Percentiles rank a stretch among this genome's conserved stretches.
Conservation (phyloP, 208 protist genomes). For the Acanthamoeba triangularis region DNA sequence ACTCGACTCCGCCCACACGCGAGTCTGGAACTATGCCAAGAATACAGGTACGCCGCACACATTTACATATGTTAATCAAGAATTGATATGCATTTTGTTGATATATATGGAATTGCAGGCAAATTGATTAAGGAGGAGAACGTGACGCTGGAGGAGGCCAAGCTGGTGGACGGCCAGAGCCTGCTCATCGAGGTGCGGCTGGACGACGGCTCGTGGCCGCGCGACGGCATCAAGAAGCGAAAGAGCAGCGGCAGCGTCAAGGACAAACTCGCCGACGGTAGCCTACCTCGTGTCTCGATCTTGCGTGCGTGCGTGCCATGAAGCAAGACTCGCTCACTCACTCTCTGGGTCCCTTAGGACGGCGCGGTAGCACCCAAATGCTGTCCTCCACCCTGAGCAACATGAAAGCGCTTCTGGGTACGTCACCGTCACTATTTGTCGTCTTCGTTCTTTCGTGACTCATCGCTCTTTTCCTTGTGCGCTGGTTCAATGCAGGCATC, state of each 20-base stretch:
- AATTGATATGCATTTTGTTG: not conserved
- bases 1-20: not conserved
- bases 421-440: not conserved
- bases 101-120: not conserved
- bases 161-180: conserved; percentile 65
- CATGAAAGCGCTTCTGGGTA: conserved; percentile 25
- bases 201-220: conserved; percentile 72
- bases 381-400: not conserved
- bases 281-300: not conserved
- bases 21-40: conserved; percentile 67
- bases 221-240: not conserved
- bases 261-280: not conserved
- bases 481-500: not conserved
- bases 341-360: not conserved
- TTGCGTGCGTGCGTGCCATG: too few species aligned
- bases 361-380: not conserved
- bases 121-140: conserved; percentile 63
- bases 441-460: not conserved
- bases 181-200: conserved; percentile 64
- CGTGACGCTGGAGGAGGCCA: conserved; percentile 58
- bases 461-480: not conserved
- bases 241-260: conserved; percentile 10
- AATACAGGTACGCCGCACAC: not conserved
- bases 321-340: not conserved
- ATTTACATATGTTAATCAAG: too few species aligned